phyloP scores from a whole-genome alignment of 2,329 filamentous ascomycete species.

The Pyrenochaeta sp. region DNA sequence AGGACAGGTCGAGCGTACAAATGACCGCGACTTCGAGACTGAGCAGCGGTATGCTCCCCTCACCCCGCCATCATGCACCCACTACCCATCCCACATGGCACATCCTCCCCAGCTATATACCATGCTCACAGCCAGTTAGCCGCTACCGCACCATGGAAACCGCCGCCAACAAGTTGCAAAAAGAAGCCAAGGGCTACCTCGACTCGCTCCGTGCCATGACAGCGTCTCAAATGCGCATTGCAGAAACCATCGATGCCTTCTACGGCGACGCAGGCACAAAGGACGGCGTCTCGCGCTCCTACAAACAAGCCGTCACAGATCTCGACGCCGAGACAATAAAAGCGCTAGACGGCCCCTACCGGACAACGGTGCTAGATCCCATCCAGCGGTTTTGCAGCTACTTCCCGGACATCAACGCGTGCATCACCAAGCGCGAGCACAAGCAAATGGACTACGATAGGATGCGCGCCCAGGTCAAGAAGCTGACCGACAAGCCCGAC shows the following conservation, averaged over 20 bases:
- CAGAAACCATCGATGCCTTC: constrained; percentile 98
- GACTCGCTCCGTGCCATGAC: constrained; percentile 99
- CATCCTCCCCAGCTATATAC: background rate
- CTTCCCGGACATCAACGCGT: constrained; percentile 98
- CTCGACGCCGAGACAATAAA: constrained; percentile 98
- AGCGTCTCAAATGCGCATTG: constrained; percentile 98
- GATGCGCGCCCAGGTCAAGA: constrained; percentile 94
- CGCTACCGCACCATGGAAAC: constrained; percentile 98
- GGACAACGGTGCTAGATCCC: constrained; percentile 92
- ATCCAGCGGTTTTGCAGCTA: constrained; percentile 97
- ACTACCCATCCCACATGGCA: background rate
- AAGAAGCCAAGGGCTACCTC: constrained; percentile 97
- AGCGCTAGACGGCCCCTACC: constrained; percentile 93
- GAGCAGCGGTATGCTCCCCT: constrained; percentile 75
- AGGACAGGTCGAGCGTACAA: constrained; percentile 98
- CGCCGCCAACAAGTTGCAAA: constrained; percentile 89
- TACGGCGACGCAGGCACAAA: constrained; percentile 95
- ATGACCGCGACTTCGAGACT: constrained; percentile 97
- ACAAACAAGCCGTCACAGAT: constrained; percentile 98
- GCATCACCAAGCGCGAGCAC: constrained; percentile 98
- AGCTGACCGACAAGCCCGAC: constrained; percentile 96
- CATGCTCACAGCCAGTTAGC: constrained; percentile 56
- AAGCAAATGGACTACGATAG: constrained; percentile 98
- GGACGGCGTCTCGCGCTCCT: constrained; percentile 94
- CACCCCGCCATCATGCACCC: constrained; percentile 9